Evolutionary conservation across 2,329 filamentous ascomycete species (phyloP).

Genomic region (Aureobasidium sp.): DNA sequence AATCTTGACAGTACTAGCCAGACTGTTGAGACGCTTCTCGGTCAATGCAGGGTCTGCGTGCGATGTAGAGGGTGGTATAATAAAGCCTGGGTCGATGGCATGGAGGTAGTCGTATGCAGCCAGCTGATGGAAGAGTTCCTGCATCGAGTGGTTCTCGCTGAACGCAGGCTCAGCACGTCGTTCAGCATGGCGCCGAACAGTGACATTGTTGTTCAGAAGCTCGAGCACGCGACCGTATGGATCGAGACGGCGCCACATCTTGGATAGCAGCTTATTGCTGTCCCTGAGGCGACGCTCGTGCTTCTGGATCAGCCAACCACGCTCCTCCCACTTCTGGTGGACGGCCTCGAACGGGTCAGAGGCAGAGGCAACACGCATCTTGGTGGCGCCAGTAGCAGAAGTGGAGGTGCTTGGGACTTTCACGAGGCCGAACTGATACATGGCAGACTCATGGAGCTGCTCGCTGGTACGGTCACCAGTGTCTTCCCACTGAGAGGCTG

Average conservation of each 20-base stretch:
- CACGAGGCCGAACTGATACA: neutral
- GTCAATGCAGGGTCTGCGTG: neutral
- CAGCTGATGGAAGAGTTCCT: neutral
- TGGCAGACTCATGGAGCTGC: neutral
- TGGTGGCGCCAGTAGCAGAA: neutral
- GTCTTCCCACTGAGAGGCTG: neutral
- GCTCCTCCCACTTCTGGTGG: neutral
- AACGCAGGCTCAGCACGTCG: neutral
- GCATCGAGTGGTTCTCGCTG: neutral
- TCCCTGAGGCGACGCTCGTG: conserved; percentile 4
- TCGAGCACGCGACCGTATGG: neutral
- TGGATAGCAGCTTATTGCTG: neutral
- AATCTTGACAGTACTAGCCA: neutral
- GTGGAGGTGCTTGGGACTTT: neutral
- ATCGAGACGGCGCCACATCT: conserved; percentile 7
- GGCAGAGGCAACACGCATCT: neutral
- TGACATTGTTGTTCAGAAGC: neutral
- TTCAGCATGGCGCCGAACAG: neutral
- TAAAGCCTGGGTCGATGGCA: neutral
- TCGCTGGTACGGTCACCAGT: neutral
- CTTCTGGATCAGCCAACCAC: neutral
- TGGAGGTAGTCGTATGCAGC: conserved; percentile 8
- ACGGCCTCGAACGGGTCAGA: neutral
- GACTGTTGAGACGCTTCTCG: conserved; percentile 2
- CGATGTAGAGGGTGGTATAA: neutral